Evolutionary conservation across 2,329 filamentous ascomycete genomes (phyloP).

Genomic region (Colletotrichum somersetense): DNA sequence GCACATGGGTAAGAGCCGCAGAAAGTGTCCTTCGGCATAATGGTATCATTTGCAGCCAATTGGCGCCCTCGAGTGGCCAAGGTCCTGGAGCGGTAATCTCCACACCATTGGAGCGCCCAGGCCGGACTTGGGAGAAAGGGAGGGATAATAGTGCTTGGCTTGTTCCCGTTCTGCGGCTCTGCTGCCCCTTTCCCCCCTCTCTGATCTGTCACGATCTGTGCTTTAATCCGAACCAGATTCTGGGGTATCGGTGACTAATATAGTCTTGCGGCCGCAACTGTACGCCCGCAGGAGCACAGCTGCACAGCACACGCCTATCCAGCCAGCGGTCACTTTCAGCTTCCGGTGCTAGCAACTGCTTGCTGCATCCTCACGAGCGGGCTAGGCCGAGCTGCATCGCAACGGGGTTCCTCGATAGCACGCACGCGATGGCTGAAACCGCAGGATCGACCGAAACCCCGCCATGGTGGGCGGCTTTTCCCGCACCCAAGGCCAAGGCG

Average conservation of each 20-base stretch:
- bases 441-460: conserved; percentile 27
- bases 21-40: conserved; percentile 10
- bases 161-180: conserved; percentile 15
- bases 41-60: conserved; percentile 37
- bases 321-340: not conserved
- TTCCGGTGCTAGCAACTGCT: not conserved
- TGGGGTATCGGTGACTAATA: conserved; percentile 11
- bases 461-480: conserved; percentile 58
- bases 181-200: not conserved
- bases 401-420: conserved; percentile 1
- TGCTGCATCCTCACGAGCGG: not conserved
- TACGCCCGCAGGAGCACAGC: conserved; percentile 32
- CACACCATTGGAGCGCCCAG: conserved; percentile 31
- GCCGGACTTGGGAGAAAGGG: conserved; percentile 11
- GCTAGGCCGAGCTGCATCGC: not conserved
- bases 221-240: conserved; percentile 9
- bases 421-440: conserved; percentile 24
- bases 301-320: not conserved
- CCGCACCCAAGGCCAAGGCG: conserved; percentile 56
- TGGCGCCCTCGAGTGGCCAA: too few relatives aligned
- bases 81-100: too few relatives aligned
- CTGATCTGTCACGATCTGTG: not conserved
- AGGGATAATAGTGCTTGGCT: conserved; percentile 1
- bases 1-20: conserved; percentile 26
- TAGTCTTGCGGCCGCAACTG: conserved; percentile 29